Evolutionary conservation across 2,329 filamentous ascomycete genomes (phyloP).

Genomic region (Thielaviopsis euricoi): DNA sequence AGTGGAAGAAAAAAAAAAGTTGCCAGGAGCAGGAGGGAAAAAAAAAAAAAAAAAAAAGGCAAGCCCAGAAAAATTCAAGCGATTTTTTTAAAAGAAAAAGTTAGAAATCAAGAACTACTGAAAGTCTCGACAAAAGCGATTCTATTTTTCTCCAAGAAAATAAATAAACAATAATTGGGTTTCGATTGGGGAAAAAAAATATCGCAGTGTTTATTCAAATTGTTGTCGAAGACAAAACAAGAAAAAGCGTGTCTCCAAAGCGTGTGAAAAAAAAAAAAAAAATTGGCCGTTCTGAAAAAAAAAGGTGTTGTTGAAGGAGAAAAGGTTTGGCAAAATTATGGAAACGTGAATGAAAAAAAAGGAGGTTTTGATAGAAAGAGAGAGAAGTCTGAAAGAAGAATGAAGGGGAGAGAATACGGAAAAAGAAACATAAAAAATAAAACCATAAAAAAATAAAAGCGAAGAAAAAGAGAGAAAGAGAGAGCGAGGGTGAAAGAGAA

Average conservation of each 20-base stretch:
- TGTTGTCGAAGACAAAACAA: slow-evolving; percentile 7
- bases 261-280: background rate
- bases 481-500: slow-evolving; percentile 3
- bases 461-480: background rate
- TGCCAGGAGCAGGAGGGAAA: background rate
- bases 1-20: background rate
- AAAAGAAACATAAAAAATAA: background rate
- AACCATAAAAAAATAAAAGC: background rate
- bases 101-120: slow-evolving; percentile 11
- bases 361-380: slow-evolving; percentile 12
- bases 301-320: background rate
- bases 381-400: slow-evolving; percentile 9
- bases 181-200: background rate
- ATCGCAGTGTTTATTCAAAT: background rate
- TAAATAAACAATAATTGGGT: background rate
- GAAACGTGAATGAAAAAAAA: slow-evolving; percentile 4
- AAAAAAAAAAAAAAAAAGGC: background rate
- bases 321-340: background rate
- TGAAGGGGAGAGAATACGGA: slow-evolving; percentile 4
- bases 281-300: background rate
- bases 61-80: slow-evolving; percentile 3
- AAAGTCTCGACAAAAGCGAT: slow-evolving; percentile 8
- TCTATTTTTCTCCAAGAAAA: slow-evolving; percentile 1
- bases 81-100: background rate
- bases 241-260: background rate